Conservation (phyloP, 352 stramenopile genomes). For the Phytophthora fragariaefolia region DNA sequence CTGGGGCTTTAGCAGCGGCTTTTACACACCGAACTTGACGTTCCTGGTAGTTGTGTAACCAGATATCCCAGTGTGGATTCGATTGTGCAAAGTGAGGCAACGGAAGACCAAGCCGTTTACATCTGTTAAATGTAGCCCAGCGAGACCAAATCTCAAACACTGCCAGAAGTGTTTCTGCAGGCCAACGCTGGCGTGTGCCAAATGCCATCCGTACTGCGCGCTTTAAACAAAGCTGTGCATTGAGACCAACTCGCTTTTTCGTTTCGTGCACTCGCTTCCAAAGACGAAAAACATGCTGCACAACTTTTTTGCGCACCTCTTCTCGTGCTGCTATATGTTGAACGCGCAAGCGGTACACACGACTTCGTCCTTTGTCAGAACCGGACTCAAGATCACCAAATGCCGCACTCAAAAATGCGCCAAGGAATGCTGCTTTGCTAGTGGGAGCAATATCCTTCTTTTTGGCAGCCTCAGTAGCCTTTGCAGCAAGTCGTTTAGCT, state of each 20-base stretch:
- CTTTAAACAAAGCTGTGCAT: constrained; percentile 80
- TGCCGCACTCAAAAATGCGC: constrained; percentile 60
- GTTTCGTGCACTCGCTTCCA: constrained; percentile 67
- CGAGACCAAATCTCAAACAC: constrained; percentile 77
- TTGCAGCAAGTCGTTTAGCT: constrained; percentile 18
- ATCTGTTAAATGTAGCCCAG: constrained; percentile 61
- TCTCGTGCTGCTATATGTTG: constrained; percentile 55
- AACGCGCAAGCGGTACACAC: constrained; percentile 42
- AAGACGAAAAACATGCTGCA: constrained; percentile 65
- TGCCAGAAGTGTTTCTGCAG: constrained; percentile 61
- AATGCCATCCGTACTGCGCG: constrained; percentile 71
- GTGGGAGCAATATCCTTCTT: constrained; percentile 11
- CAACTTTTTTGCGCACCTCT: constrained; percentile 68
- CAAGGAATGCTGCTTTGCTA: constrained; percentile 31
- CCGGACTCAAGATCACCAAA: constrained; percentile 55
- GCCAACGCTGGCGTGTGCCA: constrained; percentile 58
- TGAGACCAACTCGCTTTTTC: constrained; percentile 54
- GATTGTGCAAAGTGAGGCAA: constrained; percentile 51
- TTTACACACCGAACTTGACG: constrained; percentile 79
- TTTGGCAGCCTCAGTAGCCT: constrained; percentile 21
- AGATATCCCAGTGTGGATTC: constrained; percentile 74
- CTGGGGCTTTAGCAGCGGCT: constrained; percentile 54
- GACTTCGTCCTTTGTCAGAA: constrained; percentile 21
- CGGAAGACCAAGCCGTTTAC: constrained; percentile 52
- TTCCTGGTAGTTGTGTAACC: constrained; percentile 80